Evolutionary conservation across 2,329 filamentous ascomycete species (phyloP).

Genomic region (Pseudogymnoascus sp.): DNA sequence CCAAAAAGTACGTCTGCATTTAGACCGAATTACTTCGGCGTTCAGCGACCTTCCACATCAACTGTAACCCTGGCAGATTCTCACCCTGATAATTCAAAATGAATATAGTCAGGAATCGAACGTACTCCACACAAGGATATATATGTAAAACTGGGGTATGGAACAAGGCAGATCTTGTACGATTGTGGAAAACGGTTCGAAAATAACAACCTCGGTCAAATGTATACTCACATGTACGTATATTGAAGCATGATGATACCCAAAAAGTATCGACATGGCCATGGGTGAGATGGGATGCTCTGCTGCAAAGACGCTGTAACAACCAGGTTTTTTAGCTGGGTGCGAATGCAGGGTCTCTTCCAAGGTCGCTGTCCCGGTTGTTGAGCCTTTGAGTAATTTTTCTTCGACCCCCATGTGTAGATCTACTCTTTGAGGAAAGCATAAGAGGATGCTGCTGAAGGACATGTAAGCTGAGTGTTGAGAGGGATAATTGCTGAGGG

Average conservation of each 20-base stretch:
- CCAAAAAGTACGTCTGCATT: neutral
- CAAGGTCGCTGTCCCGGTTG: neutral
- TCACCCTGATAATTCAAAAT: neutral
- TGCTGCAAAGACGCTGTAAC: neutral
- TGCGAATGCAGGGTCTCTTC: neutral
- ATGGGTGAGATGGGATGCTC: neutral
- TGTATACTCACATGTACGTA: neutral
- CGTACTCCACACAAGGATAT: neutral
- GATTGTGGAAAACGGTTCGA: neutral
- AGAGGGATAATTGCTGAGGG: neutral
- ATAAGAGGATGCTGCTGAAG: neutral
- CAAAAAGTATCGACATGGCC: neutral
- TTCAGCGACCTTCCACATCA: constrained; percentile 1
- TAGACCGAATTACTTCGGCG: neutral
- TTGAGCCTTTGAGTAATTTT: neutral
- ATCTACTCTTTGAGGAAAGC: neutral
- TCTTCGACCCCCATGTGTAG: neutral
- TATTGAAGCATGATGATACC: neutral
- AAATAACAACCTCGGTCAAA: neutral
- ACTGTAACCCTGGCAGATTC: neutral
- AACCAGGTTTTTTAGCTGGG: neutral
- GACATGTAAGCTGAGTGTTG: neutral
- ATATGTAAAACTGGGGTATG: neutral
- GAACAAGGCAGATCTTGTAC: neutral
- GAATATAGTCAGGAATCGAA: neutral